Base-by-base conservation (phyloP, 2,329 filamentous ascomycete species). In the Ophiostoma pallidulum region DNA sequence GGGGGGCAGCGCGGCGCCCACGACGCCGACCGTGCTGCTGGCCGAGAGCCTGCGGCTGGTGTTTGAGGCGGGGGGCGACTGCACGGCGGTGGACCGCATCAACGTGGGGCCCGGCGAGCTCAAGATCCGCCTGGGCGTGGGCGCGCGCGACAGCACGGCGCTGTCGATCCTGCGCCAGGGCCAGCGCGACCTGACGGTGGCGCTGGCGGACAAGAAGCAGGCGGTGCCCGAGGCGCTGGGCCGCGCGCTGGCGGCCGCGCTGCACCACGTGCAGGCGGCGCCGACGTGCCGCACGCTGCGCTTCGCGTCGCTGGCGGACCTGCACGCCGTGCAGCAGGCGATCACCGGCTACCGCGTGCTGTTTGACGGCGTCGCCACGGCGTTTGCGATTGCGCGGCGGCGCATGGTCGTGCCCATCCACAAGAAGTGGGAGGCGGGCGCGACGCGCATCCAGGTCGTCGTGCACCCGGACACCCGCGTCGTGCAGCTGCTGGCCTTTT, bases 321-420 rank as follows among this genome's bases (percentile, higher is more conserved):
- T 96, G 10, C 89, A 95, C 61, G 68, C 72, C 8, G 94, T 95
- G 63, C 78, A 95, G 61, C 71, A 73, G 41, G 84, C 86, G 3
- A 69, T 94, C 48, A 94, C 88, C 0, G 87, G 89, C 0, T 94
- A 84, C 63, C 72, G 72, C 22, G 86, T 95, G 14, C 66, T 84
- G 8, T 89, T 82, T 55, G 84, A 88, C 60, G 79, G 80, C 7
- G 65, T 86, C 45, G 87, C 87, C 6, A 71, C 75, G 8, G 80
- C 79, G 0, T 86, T 95, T 62, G 81, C 84, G 49, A 94, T 95
- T 54, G 82, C 89, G 2, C 80, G 89, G 26, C 80, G 86, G 41
- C 78, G 86, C 55, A 92, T 90, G 83, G 86, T 95, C 12, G 87
- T 94, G 14, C 87, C 87, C 0, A 91, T 95, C 55, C 86, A 94